Percentiles rank a stretch among this genome's conserved stretches.
These are phyloP conservation scores for Solanum ossicruentum DNA, from an alignment of 257 asterid species.

Conservation along the genomic window DNA sequence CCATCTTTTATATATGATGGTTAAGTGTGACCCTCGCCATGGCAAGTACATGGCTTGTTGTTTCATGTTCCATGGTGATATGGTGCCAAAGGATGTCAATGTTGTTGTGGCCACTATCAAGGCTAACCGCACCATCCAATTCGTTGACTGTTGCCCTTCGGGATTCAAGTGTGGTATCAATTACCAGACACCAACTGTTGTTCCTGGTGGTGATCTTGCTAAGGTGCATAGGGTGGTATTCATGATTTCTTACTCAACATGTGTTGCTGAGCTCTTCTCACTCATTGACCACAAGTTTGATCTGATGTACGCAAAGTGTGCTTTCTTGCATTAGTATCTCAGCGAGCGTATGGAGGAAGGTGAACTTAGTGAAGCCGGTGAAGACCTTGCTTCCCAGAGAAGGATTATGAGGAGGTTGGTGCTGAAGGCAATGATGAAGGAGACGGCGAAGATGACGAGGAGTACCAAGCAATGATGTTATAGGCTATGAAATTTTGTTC, in stretches of 20 bases:
- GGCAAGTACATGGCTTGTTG: conserved; percentile 12
- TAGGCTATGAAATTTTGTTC: neutral
- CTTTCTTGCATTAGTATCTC: conserved; percentile 7
- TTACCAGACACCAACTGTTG: conserved; percentile 5
- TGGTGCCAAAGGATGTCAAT: conserved; percentile 9
- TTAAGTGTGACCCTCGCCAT: conserved; percentile 4
- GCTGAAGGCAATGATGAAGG: conserved; percentile 3
- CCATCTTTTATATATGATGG: conserved; percentile 9
- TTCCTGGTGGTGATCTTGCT: conserved; percentile 6
- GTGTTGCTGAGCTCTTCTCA: conserved; percentile 11
- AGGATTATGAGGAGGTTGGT: conserved; percentile 10
- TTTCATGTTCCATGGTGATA: conserved; percentile 5
- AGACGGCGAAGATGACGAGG: neutral
- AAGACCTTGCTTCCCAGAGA: conserved; percentile 5
- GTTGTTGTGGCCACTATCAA: conserved; percentile 6
- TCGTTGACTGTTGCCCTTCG: conserved; percentile 5
- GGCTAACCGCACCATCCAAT: conserved; percentile 5
- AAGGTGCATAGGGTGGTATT: conserved; percentile 7
- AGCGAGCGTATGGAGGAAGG: conserved; percentile 12
- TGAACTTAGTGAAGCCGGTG: conserved; percentile 2
- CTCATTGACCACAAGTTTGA: conserved; percentile 6
- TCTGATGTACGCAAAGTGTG: conserved; percentile 5
- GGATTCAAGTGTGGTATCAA: conserved; percentile 9
- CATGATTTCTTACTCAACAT: neutral
- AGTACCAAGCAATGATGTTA: neutral